Evolutionary conservation across 371 early-diverging fungal genomes (phyloP).

Genomic region (Rhizopus sp.): DNA sequence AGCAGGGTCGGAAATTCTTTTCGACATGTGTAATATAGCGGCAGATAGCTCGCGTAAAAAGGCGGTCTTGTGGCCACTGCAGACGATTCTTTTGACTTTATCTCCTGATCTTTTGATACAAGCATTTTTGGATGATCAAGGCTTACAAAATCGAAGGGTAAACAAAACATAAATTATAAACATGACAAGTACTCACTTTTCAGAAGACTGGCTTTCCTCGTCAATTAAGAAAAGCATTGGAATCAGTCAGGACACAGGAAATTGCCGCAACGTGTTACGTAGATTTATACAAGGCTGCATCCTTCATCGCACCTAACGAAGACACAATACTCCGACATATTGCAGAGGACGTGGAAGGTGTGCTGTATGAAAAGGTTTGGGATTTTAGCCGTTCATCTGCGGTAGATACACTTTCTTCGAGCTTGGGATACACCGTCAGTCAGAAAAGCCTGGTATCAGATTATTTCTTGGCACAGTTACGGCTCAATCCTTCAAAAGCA

Average conservation of each 20-base stretch:
- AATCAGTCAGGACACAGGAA: constrained; percentile 57
- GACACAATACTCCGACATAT: constrained; percentile 63
- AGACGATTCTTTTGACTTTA: constrained; percentile 72
- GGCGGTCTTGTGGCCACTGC: constrained; percentile 77
- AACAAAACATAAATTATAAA: not conserved
- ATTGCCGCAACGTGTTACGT: constrained; percentile 73
- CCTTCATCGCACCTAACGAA: constrained; percentile 64
- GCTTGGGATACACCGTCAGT: constrained; percentile 46
- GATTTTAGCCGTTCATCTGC: constrained; percentile 38
- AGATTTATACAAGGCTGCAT: constrained; percentile 73
- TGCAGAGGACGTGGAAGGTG: constrained; percentile 69
- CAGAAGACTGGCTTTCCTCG: constrained; percentile 65
- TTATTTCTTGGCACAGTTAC: constrained; percentile 67
- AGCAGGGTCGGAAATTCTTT: constrained; percentile 76
- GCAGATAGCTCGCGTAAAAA: constrained; percentile 68
- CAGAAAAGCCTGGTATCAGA: constrained; percentile 60
- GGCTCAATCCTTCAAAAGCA: constrained; percentile 63
- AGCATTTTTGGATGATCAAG: constrained; percentile 49
- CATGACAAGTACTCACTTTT: not conserved
- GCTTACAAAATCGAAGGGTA: constrained; percentile 41
- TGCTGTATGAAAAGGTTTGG: constrained; percentile 67
- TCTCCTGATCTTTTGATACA: constrained; percentile 74
- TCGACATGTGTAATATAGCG: constrained; percentile 68
- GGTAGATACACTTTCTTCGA: constrained; percentile 33
- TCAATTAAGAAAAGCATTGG: constrained; percentile 61